Evolutionary conservation across 164 flowering plant species (phyloP).

Genomic region (Aristolochia californica): DNA sequence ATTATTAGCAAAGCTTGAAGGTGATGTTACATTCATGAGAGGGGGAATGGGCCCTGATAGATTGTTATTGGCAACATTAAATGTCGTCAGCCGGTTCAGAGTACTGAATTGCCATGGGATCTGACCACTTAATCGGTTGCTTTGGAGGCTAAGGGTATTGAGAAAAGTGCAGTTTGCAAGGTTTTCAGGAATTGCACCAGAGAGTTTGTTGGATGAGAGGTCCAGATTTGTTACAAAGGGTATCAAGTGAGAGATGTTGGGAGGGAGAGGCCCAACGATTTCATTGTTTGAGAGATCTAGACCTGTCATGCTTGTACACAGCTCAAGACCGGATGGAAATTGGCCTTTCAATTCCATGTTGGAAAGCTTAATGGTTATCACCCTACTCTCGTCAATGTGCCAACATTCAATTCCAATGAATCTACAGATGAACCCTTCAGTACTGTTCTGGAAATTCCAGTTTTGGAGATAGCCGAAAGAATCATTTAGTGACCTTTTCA

Average conservation of each 20-base stretch:
- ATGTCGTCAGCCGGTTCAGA: conserved; percentile 37
- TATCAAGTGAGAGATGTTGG: conserved; percentile 23
- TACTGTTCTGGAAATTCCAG: conserved; percentile 46
- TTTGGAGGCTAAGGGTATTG: conserved; percentile 49
- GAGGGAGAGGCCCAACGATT: conserved; percentile 46
- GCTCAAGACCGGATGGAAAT: conserved; percentile 48
- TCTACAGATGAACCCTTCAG: conserved; percentile 58
- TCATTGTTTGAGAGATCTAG: conserved; percentile 62
- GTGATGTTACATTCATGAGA: not conserved
- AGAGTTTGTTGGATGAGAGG: conserved; percentile 58
- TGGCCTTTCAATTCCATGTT: conserved; percentile 54
- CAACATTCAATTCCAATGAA: conserved; percentile 71
- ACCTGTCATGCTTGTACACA: conserved; percentile 58
- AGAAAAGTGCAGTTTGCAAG: conserved; percentile 43
- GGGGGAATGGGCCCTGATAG: conserved; percentile 49
- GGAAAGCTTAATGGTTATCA: conserved; percentile 43
- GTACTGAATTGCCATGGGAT: conserved; percentile 41
- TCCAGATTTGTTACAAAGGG: conserved; percentile 40
- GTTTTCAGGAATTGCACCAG: conserved; percentile 42
- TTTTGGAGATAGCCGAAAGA: conserved; percentile 29
- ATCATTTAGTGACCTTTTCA: conserved; percentile 32
- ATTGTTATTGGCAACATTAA: conserved; percentile 46
- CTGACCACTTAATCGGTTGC: conserved; percentile 44
- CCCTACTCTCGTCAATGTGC: conserved; percentile 64
- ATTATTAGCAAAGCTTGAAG: conserved; percentile 1